phyloP scores from a whole-genome alignment of 1,139 yeast species.

The Pichia sp. region DNA sequence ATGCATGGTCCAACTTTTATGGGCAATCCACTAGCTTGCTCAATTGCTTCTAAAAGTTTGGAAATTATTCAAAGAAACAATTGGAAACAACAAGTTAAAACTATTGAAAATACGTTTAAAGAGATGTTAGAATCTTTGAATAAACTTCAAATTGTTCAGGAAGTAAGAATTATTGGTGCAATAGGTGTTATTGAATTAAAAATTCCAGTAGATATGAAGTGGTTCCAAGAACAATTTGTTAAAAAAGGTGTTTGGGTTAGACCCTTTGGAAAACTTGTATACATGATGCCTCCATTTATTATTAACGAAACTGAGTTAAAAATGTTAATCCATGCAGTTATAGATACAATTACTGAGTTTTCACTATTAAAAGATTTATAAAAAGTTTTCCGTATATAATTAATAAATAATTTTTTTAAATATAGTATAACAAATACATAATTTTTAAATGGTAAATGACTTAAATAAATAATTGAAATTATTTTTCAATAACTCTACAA shows the following conservation, averaged over 20 bases:
- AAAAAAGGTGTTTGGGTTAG: conserved; percentile 15
- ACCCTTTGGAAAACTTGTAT: conserved; percentile 16
- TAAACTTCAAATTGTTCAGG: conserved; percentile 7
- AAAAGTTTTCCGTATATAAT: not conserved
- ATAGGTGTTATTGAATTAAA: conserved; percentile 30
- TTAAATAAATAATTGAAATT: not conserved
- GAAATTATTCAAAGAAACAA: conserved; percentile 12
- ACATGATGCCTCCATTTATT: conserved; percentile 14
- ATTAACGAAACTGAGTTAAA: conserved; percentile 5
- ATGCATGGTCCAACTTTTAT: conserved; percentile 20
- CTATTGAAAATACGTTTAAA: conserved; percentile 9
- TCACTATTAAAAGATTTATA: not conserved
- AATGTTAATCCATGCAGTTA: conserved; percentile 3
- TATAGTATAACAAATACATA: not conserved
- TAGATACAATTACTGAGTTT: conserved; percentile 5
- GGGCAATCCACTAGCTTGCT: conserved; percentile 18
- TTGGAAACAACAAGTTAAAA: conserved; percentile 13
- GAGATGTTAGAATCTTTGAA: not conserved
- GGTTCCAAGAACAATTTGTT: conserved; percentile 16
- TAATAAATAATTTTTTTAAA: not conserved
- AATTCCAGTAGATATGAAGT: conserved; percentile 20
- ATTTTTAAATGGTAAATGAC: not conserved
- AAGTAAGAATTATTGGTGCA: conserved; percentile 30
- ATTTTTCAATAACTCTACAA: conserved; percentile 8
- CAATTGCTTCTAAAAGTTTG: conserved; percentile 15